Conservation (phyloP, 2,329 filamentous ascomycete species). For the Botrytis cinerea region DNA sequence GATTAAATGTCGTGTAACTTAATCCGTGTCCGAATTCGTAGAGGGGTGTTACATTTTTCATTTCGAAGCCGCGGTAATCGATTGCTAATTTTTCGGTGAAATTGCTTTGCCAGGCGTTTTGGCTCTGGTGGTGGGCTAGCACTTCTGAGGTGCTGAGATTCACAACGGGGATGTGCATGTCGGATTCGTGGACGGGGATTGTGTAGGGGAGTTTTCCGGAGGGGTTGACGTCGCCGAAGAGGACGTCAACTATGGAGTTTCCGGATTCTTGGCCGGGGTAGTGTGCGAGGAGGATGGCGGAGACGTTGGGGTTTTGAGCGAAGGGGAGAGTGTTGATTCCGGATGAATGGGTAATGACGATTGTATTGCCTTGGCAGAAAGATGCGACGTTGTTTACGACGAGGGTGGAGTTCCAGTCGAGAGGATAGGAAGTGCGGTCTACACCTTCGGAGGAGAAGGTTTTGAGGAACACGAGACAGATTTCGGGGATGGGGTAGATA, state of each 20-base stretch:
- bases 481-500: constrained; percentile 7
- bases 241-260: constrained; percentile 72
- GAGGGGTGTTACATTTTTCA: constrained; percentile 56
- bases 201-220: constrained; percentile 66
- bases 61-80: constrained; percentile 76
- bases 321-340: constrained; percentile 63
- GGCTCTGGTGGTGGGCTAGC: neutral
- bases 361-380: constrained; percentile 52
- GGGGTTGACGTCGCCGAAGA: constrained; percentile 77
- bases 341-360: constrained; percentile 67
- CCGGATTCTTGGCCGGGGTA: constrained; percentile 80
- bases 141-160: constrained; percentile 36
- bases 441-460: constrained; percentile 71
- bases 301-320: constrained; percentile 73
- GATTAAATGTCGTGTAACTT: constrained; percentile 71
- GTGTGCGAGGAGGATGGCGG: constrained; percentile 78
- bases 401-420: constrained; percentile 25
- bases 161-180: constrained; percentile 56
- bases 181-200: constrained; percentile 55
- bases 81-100: constrained; percentile 78
- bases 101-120: constrained; percentile 53
- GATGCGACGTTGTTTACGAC: constrained; percentile 52
- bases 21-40: constrained; percentile 81
- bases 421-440: constrained; percentile 60
- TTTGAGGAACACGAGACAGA: constrained; percentile 51